Evolutionary conservation across 2,329 filamentous ascomycete genomes (phyloP).

Genomic region (Sclerotinia minor): DNA sequence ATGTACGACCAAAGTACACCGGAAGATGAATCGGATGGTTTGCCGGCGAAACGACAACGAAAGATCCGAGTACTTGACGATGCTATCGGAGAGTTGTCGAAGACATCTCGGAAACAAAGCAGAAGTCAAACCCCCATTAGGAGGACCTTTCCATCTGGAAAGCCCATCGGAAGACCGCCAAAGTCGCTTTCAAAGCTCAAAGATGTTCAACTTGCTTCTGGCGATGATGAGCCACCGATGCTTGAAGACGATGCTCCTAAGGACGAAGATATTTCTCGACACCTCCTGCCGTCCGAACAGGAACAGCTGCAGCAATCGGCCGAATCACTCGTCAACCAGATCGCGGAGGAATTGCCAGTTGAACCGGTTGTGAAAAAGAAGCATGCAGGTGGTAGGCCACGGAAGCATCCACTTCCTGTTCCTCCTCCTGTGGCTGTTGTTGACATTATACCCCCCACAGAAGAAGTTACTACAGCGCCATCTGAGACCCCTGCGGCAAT

Average conservation of each 20-base stretch:
- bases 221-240: conserved; percentile 20
- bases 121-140: conserved; percentile 32
- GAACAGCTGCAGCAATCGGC: conserved; percentile 36
- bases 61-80: conserved; percentile 34
- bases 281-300: conserved; percentile 33
- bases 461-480: conserved; percentile 12
- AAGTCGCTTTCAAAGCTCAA: conserved; percentile 37
- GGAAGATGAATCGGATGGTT: conserved; percentile 35
- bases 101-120: conserved; percentile 27
- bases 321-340: conserved; percentile 33
- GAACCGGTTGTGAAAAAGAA: conserved; percentile 29
- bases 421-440: conserved; percentile 17
- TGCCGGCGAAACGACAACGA: conserved; percentile 37
- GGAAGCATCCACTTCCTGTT: conserved; percentile 26
- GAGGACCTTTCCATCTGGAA: conserved; percentile 39
- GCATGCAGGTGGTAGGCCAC: conserved; percentile 32
- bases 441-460: conserved; percentile 13
- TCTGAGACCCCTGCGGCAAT: conserved; percentile 10
- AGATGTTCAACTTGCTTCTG: conserved; percentile 32
- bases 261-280: conserved; percentile 26
- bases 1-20: conserved; percentile 36
- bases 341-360: conserved; percentile 19
- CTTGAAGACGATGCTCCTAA: conserved; percentile 23
- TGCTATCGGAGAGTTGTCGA: conserved; percentile 26
- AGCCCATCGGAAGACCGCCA: conserved; percentile 40